Percentiles rank a stretch among this genome's conserved stretches.
These are phyloP conservation scores for Rubroboletus satanas DNA, from an alignment of 768 basidiomycete species.

Conservation along the genomic window DNA sequence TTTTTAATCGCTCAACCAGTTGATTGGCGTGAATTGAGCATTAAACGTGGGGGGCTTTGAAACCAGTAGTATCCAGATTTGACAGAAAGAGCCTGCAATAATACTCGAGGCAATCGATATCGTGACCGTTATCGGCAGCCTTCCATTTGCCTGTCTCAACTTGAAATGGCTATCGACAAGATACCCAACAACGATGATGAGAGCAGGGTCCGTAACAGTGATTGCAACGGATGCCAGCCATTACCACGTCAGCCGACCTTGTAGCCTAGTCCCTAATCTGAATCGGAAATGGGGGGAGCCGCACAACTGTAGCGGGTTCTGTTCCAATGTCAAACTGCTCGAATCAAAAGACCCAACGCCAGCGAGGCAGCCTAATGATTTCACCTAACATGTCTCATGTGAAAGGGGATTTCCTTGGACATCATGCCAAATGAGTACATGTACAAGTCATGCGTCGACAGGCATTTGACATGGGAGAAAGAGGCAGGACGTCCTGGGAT, in stretches of 20 bases:
- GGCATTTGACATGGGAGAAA: constrained; percentile 2
- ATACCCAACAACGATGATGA: neutral
- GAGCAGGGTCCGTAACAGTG: neutral
- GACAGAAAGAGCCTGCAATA: neutral
- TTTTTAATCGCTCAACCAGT: neutral
- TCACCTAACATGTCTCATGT: neutral
- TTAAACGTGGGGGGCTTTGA: neutral
- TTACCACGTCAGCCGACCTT: neutral
- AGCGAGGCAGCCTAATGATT: neutral
- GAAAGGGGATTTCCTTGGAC: neutral
- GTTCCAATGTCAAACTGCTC: no score
- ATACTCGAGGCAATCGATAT: no score
- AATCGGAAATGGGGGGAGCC: neutral
- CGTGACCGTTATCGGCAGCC: no score
- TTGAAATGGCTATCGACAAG: no score
- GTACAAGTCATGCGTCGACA: neutral
- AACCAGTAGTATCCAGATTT: neutral
- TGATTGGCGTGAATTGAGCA: neutral
- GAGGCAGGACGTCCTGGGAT: neutral
- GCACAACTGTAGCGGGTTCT: no score
- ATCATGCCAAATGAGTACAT: neutral
- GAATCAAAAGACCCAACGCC: neutral
- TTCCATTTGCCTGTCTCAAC: no score
- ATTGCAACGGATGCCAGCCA: neutral
- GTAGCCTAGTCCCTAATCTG: neutral